Percentiles rank a stretch among this genome's conserved stretches.
Evolutionary conservation across 1,139 yeast species (phyloP).

Genomic region (Lodderomyces margitis): DNA sequence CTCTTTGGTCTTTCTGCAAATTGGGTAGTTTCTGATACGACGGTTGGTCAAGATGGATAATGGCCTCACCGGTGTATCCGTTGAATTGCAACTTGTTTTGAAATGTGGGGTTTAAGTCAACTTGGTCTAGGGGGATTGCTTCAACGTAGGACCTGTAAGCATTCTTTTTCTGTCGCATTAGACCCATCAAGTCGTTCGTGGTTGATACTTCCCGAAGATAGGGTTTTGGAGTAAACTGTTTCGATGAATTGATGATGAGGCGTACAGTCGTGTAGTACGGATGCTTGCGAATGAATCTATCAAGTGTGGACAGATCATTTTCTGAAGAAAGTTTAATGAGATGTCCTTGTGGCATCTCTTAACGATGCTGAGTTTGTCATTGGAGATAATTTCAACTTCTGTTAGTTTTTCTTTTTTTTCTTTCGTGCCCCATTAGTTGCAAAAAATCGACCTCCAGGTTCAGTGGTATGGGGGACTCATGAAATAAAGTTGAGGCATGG

Average conservation of each 20-base stretch:
- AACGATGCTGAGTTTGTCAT: too few species aligned
- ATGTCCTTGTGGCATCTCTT: too few species aligned
- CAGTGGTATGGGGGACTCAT: too few species aligned
- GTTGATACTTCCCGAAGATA: not conserved
- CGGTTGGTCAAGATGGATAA: conserved; percentile 6
- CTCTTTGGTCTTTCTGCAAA: conserved; percentile 4
- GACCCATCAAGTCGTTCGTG: conserved; percentile 6
- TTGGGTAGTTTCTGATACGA: conserved; percentile 11
- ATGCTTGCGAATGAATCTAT: not conserved
- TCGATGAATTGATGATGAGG: not conserved
- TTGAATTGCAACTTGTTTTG: conserved; percentile 6
- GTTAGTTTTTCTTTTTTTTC: too few species aligned
- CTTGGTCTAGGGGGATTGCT: conserved; percentile 9
- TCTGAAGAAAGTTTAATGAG: too few species aligned
- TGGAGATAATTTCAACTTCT: too few species aligned
- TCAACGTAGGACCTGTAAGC: conserved; percentile 1
- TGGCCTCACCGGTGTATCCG: conserved; percentile 1
- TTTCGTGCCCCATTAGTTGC: not conserved
- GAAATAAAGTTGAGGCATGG: too few species aligned
- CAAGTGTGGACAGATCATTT: not conserved
- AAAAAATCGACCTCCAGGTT: too few species aligned
- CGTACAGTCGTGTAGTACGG: conserved; percentile 1
- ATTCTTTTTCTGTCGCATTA: not conserved
- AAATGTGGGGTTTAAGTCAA: not conserved
- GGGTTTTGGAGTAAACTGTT: not conserved